Evolutionary conservation across 148 eudicot genomes (phyloP).

Genomic region (Fagopyrum tataricum): DNA sequence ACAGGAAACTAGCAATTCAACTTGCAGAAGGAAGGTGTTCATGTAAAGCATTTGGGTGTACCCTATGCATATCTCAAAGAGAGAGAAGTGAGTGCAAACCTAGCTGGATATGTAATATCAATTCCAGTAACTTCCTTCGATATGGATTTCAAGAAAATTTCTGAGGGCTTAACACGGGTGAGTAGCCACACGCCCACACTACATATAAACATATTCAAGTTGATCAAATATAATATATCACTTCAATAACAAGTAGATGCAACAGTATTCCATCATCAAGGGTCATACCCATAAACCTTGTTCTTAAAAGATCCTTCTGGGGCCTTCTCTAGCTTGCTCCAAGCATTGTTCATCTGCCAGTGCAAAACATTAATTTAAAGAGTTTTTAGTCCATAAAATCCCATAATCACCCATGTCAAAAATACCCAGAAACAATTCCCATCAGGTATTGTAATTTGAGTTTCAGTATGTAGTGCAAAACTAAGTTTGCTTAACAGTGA

Average conservation of each 20-base stretch:
- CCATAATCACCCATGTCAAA: background rate
- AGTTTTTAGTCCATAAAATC: background rate
- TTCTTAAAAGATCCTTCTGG: conserved; percentile 77
- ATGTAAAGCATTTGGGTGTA: too few relatives aligned
- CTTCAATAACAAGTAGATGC: background rate
- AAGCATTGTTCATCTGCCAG: conserved; percentile 71
- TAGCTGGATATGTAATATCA: conserved; percentile 71
- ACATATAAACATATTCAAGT: conserved; percentile 13
- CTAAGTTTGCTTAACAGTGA: background rate
- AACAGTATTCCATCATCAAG: conserved; percentile 14
- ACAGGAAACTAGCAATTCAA: background rate
- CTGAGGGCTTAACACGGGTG: conserved; percentile 88
- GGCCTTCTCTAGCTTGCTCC: conserved; percentile 72
- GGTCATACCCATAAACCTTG: conserved; percentile 80
- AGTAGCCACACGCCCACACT: conserved; percentile 80
- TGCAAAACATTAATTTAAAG: background rate
- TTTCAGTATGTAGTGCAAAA: background rate
- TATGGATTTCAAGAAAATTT: conserved; percentile 84
- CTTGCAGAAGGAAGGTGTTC: background rate
- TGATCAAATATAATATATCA: background rate
- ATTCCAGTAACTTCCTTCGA: conserved; percentile 65
- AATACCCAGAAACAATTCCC: background rate
- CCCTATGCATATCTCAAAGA: background rate
- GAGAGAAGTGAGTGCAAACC: conserved; percentile 34
- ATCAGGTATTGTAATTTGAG: background rate